Evolutionary conservation across 108 stramenopile genomes (phyloP), one percentile per base, ranked within the genome.

Genomic region (Fragilariopsis cylindrus): DNA sequence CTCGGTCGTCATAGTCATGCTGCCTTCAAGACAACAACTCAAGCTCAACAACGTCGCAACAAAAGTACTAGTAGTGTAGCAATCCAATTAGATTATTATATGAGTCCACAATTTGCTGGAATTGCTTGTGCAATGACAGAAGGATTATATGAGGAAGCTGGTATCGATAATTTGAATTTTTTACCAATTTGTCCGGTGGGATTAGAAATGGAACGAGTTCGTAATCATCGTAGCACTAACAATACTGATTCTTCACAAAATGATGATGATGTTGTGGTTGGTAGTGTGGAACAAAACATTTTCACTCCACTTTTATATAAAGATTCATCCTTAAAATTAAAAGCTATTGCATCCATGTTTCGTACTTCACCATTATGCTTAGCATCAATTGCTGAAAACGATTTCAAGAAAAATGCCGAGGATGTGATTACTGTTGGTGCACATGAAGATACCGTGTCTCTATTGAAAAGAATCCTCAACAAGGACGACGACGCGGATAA

Each of bases 121-220:
- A 52, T 82, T 39, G 81, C 81, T 6, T 64, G 54, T 7, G 81
- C 81, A 15, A 48, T 82, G 45, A 63, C 60, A 16, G 70, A 78
- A 18, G 57, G 71, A 30, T 73, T 75, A 40, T 85, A 85, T 58
- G 48, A 62, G 49, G 48, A 47, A 39, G 57, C 57, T 21, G 81
- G 81, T 13, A 73, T 85, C 68, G 52, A 69, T 4, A 6, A 50
- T 47, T 62, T 81, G 39, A 74, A 81, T 6, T 82, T 85, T 48
- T 70, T 85, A 16, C 77, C 84, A 39, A 85, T 64, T n/a, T 85
- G 84, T 13, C 84, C 81, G 16, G 73, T 75, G 0, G 84, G 84
- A 21, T 46, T 66, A 7, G 84, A 85, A 45, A 41, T 58, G 48
- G 60, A 46, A 4, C 54, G 74, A 21, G 84, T 85, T 15, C 73